phyloP scores from a whole-genome alignment of 305 asterid genomes.

The Striga hermonthica region DNA sequence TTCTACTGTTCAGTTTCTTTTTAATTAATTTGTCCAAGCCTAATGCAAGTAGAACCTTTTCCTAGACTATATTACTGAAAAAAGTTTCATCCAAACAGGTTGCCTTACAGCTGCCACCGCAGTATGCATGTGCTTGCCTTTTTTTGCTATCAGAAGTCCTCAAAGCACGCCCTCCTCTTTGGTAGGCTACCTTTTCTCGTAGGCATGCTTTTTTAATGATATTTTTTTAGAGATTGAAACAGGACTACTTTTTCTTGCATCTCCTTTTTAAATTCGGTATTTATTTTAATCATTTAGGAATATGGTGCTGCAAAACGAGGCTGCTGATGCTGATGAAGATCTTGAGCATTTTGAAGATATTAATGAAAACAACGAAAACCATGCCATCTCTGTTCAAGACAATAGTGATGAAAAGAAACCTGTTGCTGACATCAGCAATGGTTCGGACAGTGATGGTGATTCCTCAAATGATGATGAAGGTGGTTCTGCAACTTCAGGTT shows the following conservation, averaged over 20 bases:
- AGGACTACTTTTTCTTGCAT: slow-evolving; percentile 7
- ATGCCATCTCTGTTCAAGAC: slow-evolving; percentile 32
- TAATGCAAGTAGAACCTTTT: too few relatives aligned
- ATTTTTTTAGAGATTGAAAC: slow-evolving; percentile 16
- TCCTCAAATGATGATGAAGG: slow-evolving; percentile 40
- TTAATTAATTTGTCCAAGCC: background rate
- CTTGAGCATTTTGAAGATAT: slow-evolving; percentile 90
- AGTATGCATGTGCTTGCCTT: slow-evolving; percentile 92
- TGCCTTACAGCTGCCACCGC: slow-evolving; percentile 89
- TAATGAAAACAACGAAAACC: slow-evolving; percentile 48
- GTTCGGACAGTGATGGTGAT: slow-evolving; percentile 40
- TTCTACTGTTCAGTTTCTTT: background rate
- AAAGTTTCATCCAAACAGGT: slow-evolving; percentile 43
- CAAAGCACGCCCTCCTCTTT: slow-evolving; percentile 84
- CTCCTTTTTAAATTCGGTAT: too few relatives aligned
- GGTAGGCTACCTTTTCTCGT: slow-evolving; percentile 51
- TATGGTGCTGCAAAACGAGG: slow-evolving; percentile 73
- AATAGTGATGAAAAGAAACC: slow-evolving; percentile 29
- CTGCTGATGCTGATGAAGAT: slow-evolving; percentile 70
- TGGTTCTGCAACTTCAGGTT: slow-evolving; percentile 45
- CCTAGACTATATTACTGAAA: background rate
- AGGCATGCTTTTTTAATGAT: background rate
- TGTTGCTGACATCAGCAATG: slow-evolving; percentile 37
- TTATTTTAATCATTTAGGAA: slow-evolving; percentile 46
- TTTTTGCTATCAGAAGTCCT: slow-evolving; percentile 92